Evolutionary conservation across 2,329 filamentous ascomycete species (phyloP).

Genomic region (Byssochlamys sp.): DNA sequence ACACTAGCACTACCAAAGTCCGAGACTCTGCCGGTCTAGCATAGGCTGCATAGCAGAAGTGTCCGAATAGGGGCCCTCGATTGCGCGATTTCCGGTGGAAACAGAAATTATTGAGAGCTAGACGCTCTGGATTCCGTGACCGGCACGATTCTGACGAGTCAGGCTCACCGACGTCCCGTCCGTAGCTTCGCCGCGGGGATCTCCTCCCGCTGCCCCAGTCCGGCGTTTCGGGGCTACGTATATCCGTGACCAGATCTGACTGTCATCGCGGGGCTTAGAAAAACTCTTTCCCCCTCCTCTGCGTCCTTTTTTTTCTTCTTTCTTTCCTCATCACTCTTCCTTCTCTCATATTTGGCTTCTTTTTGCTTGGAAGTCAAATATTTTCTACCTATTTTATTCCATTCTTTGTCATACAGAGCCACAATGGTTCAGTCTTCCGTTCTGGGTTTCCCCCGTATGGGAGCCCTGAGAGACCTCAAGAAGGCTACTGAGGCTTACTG

Average conservation of each 20-base stretch:
- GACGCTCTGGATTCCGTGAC: neutral
- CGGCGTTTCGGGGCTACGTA: constrained; percentile 9
- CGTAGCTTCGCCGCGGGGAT: neutral
- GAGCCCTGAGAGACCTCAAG: constrained; percentile 96
- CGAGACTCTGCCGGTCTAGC: neutral
- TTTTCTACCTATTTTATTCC: neutral
- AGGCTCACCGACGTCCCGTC: neutral
- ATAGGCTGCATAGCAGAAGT: neutral
- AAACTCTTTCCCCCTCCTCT: neutral
- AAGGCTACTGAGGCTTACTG: constrained; percentile 99
- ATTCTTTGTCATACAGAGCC: neutral
- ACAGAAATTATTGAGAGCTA: neutral
- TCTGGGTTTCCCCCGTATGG: constrained; percentile 98
- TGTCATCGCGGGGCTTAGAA: neutral
- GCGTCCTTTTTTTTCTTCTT: neutral
- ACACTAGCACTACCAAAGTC: neutral
- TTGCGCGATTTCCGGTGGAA: neutral
- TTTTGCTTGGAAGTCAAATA: neutral
- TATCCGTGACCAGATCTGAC: constrained; percentile 12
- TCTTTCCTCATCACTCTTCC: neutral
- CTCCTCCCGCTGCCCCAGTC: neutral
- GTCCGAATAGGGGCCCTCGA: neutral
- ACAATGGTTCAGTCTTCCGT: constrained; percentile 41
- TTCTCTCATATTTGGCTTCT: neutral
- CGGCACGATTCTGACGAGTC: neutral